Base-by-base conservation (phyloP, 2,329 filamentous ascomycete genomes). In the Penicillium verrucosum region DNA sequence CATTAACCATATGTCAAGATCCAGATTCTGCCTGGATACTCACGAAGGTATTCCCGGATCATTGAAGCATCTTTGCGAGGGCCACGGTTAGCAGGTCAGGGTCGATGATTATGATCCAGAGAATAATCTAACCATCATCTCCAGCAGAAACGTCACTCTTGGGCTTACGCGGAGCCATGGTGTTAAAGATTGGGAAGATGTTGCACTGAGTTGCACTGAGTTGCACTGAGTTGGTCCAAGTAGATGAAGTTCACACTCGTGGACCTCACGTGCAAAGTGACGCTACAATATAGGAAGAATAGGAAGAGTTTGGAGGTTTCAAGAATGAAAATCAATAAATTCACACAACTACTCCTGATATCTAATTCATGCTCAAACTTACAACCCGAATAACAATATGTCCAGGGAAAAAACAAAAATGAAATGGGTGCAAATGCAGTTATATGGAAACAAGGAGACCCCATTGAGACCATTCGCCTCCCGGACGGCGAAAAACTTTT, bases 41-140 rank as follows among this genome's bases (percentile, higher is more conserved):
- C 62, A 81, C 80, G 75, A 21, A 83, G 72, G 63, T 83, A 83
- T 25, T 77, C 72, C 34, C 82, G 70, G 23, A 83, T 77, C 66
- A 80, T 71, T 23, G 75, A 69, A 27, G 72, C 75, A 71, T 65
- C 60, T 58, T 51, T 21, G 16, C 30, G 11, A n/a, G n/a, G 41
- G 41, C 37, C 34, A 45, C 12, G 27, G 56, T 59, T n/a, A 58
- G 58, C 18, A 29, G 53, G 14, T 32, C 38, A 55, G 30, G 11
- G 6, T 54, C 14, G 6, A 40, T 16, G 9, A 21, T 32, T 27
- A 32, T 29, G n/a, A 32, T 34, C 7, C 12, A 18, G 29, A 18
- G 23, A 30, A 34, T n/a, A n/a, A n/a, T 49, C 65, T 60, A 51
- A 75, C 75, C 72, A 64, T 73, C 67, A 27, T 68, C 65, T 14